Evolutionary conservation across 2,329 filamentous ascomycete genomes (phyloP).

Genomic region (Calonectria hawksworthii): DNA sequence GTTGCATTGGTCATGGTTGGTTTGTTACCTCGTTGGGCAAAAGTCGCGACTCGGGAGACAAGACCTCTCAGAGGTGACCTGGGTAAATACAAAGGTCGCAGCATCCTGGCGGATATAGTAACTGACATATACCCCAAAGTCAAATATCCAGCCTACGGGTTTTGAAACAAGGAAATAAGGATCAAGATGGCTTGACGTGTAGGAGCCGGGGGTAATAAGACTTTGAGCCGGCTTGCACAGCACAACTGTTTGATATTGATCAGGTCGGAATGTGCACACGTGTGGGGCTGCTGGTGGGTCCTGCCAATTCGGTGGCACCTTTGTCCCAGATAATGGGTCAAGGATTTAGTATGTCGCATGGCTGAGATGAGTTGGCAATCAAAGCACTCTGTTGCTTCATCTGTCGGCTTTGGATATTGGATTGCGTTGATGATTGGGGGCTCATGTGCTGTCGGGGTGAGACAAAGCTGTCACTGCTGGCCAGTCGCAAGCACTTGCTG

Average conservation of each 20-base stretch:
- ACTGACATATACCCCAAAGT: conserved; percentile 38
- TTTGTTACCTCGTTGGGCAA: neutral
- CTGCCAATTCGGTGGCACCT: neutral
- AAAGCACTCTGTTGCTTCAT: conserved; percentile 7
- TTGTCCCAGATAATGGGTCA: conserved; percentile 8
- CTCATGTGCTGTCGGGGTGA: neutral
- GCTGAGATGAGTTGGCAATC: conserved; percentile 14
- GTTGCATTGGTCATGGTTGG: neutral
- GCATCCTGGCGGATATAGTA: conserved; percentile 36
- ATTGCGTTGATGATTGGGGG: neutral
- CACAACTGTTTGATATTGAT: conserved; percentile 1
- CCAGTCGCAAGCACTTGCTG: conserved; percentile 16
- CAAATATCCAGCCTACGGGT: conserved; percentile 11
- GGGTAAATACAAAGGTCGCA: conserved; percentile 37
- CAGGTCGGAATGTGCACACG: neutral
- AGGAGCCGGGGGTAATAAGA: neutral
- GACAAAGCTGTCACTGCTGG: conserved; percentile 5
- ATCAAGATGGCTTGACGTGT: neutral
- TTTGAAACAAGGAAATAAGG: conserved; percentile 17
- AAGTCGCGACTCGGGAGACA: conserved; percentile 8
- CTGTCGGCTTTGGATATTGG: neutral
- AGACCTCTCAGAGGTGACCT: conserved; percentile 18
- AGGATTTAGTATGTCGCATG: neutral
- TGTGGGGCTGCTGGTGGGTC: neutral
- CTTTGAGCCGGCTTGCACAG: conserved; percentile 2